Base-by-base conservation (phyloP, 116 monocot genomes). In the Zostera marina region DNA sequence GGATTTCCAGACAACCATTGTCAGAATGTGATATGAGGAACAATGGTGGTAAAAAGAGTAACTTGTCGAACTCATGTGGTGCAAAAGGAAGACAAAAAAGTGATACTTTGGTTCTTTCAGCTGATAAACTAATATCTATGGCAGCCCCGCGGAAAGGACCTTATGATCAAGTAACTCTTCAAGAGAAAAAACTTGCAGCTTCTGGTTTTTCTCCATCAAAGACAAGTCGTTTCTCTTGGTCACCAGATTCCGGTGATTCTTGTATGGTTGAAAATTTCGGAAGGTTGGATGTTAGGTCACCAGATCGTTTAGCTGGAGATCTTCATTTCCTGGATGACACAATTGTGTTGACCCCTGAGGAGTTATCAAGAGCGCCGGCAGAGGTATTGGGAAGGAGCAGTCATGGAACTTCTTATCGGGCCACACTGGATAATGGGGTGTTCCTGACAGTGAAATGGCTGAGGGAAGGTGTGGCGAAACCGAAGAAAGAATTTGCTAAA, bases 371-470 rank as follows among this genome's bases (percentile, higher is more conserved):
- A 57, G 96, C 96, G 2, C 96, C 96, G 7, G 96, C 96, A 1
- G 96, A 96, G 63, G 80, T 96, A 7, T 57, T 96, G 49, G 96
- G 96, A 15, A 79, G 96, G 60, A 96, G 96, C 66, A 89, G 89
- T 70, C 96, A 96, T 62, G 96, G 96, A 3, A 96, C 96, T 9
- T 96, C 89, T 16, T 96, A 96, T 32, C 65, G 72, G 62, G 96
- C 89, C 1, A 89, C 89, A 7, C 54, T 96, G 2, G 96, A 96
- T 17, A 96, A 89, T 64, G 96, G 96, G 5, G 73, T 89, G n/a
- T 72, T 96, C 41, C 52, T 96, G 65, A 89, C 89, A 1, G 96
- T 96, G 51, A 96, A 96, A 61, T 96, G 89, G 96, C 66, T 96
- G 43, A 73, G 96, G 65, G 96, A 89, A 81, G 96, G 96, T 2